phyloP scores from a whole-genome alignment of 805 yeast species.

The Metschnikowia baotianmanensis region DNA sequence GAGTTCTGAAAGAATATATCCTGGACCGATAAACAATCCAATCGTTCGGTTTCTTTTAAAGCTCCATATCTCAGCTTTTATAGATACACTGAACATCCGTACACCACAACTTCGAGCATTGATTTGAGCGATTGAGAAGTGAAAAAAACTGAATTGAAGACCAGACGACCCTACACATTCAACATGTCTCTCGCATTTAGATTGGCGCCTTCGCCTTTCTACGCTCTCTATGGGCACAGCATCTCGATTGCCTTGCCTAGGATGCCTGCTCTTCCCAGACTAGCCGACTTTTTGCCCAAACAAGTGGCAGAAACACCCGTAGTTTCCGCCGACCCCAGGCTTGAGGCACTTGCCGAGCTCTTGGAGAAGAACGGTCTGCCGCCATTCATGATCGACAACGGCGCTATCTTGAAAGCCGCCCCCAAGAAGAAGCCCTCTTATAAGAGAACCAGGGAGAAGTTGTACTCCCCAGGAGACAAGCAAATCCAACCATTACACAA shows the following conservation, averaged over 20 bases:
- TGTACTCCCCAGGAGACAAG: slow-evolving; percentile 78
- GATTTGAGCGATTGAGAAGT: too few species aligned
- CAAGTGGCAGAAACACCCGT: slow-evolving; percentile 6
- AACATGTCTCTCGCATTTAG: slow-evolving; percentile 28
- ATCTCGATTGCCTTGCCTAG: slow-evolving; percentile 16
- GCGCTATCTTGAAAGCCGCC: slow-evolving; percentile 74
- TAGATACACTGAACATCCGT: too few species aligned
- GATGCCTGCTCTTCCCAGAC: slow-evolving; percentile 14
- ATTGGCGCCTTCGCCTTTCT: slow-evolving; percentile 21
- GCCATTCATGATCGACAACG: slow-evolving; percentile 56
- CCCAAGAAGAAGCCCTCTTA: slow-evolving; percentile 94
- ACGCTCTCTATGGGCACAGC: slow-evolving; percentile 4
- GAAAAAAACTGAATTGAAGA: neutral
- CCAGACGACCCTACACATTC: neutral
- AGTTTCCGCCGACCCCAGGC: slow-evolving; percentile 23
- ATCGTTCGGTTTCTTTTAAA: too few species aligned
- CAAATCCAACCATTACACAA: slow-evolving; percentile 73
- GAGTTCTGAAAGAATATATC: too few species aligned
- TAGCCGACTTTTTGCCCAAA: slow-evolving; percentile 16
- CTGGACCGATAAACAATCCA: too few species aligned
- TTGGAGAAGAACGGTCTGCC: slow-evolving; percentile 33
- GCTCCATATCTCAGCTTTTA: too few species aligned
- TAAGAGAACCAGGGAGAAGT: slow-evolving; percentile 78
- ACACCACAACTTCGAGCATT: too few species aligned
- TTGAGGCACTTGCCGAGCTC: slow-evolving; percentile 39